Percentiles rank a stretch among this genome's conserved stretches.
Conservation (phyloP, 306 rosid genomes). For the barrel medic (Medicago truncatula) region MtrunA17r5.0-ANR NC_053048.1:34096501-34097000, state of each 20-base stretch:
- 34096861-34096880: conserved; percentile 91
- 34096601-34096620: conserved; percentile 93
- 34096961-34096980: conserved; percentile 17
- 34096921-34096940: conserved; percentile 85
- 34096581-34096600: conserved; percentile 48
- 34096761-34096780: not conserved
- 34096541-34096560: not conserved
- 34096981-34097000: not conserved
- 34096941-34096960: conserved; percentile 6
- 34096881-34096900: conserved; percentile 91
- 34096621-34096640: conserved; percentile 81
- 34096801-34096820: not conserved
- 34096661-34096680: conserved; percentile 91
- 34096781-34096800: conserved; percentile 2
- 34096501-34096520: conserved; percentile 21
- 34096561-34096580: conserved; percentile 16
- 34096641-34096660: conserved; percentile 92
- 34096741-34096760: too few relatives aligned
- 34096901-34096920: conserved; percentile 89
- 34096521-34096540: conserved; percentile 31
- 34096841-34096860: conserved; percentile 68
- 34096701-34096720: conserved; percentile 41
- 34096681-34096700: conserved; percentile 41
- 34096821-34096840: not conserved
- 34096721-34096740: not conserved